These are phyloP conservation scores for Trametes maxima DNA, from an alignment of 768 basidiomycete species.

Conservation along the genomic window DNA sequence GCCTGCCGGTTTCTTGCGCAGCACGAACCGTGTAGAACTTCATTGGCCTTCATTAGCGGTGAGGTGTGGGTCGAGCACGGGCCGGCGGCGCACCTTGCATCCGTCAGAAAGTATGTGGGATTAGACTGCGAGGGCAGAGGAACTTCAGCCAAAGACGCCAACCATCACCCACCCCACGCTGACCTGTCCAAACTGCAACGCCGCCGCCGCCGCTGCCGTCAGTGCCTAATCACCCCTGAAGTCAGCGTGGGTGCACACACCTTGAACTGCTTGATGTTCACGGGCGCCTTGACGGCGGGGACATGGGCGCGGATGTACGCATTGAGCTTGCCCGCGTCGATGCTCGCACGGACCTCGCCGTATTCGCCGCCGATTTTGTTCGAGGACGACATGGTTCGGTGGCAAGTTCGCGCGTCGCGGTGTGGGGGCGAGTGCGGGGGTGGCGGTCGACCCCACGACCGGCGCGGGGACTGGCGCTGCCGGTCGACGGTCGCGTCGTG, in stretches of 20 bases:
- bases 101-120: constrained; percentile 92
- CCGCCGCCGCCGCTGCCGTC: not conserved
- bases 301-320: constrained; percentile 63
- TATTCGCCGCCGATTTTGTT: constrained; percentile 66
- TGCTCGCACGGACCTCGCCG: constrained; percentile 69
- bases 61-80: too few relatives aligned
- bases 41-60: not conserved
- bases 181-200: constrained; percentile 82
- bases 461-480: too few relatives aligned
- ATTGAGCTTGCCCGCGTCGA: constrained; percentile 67
- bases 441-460: not conserved
- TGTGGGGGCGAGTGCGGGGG: not conserved
- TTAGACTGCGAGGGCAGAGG: constrained; percentile 64
- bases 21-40: constrained; percentile 60
- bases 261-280: constrained; percentile 91
- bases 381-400: constrained; percentile 27
- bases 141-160: not conserved
- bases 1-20: constrained; percentile 93
- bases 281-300: constrained; percentile 57
- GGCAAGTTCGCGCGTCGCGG: not conserved
- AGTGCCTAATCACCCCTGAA: not conserved
- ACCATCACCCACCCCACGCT: constrained; percentile 23
- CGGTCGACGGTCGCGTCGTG: too few relatives aligned
- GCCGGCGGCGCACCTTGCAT: constrained; percentile 55
- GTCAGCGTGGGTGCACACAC: constrained; percentile 40